A percentile compares a stretch with the other conserved stretches of the same genome.
Conservation (phyloP, 1,284 basidiomycete genomes). For the Vanrija humicola region DNA sequence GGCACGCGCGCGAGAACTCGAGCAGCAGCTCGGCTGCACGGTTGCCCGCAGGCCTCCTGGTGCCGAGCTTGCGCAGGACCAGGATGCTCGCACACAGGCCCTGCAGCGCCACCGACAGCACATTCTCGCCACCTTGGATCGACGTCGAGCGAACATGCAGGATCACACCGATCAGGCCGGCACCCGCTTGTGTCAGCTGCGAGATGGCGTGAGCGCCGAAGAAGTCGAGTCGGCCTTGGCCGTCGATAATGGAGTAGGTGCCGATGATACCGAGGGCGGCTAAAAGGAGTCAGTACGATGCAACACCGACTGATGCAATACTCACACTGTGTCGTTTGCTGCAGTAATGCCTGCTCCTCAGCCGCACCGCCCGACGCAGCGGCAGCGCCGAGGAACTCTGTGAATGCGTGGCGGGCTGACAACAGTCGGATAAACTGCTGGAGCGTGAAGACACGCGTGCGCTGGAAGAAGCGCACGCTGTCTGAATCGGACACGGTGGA, state of each 20-base stretch:
- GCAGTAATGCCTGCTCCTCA: conserved; percentile 21
- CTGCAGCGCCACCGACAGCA: conserved; percentile 25
- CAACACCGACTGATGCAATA: not conserved
- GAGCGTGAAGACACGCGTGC: conserved; percentile 30
- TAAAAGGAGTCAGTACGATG: not conserved
- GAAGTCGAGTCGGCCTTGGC: conserved; percentile 28
- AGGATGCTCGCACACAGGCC: conserved; percentile 28
- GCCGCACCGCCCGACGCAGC: conserved; percentile 1
- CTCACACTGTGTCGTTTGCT: conserved; percentile 28
- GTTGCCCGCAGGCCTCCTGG: conserved; percentile 26
- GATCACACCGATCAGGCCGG: conserved; percentile 33
- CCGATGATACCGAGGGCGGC: conserved; percentile 31
- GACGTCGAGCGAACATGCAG: conserved; percentile 24
- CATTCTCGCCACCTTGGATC: conserved; percentile 13
- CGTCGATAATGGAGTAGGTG: conserved; percentile 33
- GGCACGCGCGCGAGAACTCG: conserved; percentile 31
- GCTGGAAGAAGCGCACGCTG: conserved; percentile 35
- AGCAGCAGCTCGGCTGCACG: conserved; percentile 28
- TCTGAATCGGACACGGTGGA: conserved; percentile 29
- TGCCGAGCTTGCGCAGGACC: conserved; percentile 25
- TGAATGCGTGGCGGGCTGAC: conserved; percentile 27
- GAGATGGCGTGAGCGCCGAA: conserved; percentile 38
- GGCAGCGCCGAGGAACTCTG: conserved; percentile 18
- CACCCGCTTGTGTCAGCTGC: conserved; percentile 34
- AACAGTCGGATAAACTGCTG: conserved; percentile 32